Evolutionary conservation across 75 land plant genomes (phyloP).

Genomic region (Larix kaempferi): DNA sequence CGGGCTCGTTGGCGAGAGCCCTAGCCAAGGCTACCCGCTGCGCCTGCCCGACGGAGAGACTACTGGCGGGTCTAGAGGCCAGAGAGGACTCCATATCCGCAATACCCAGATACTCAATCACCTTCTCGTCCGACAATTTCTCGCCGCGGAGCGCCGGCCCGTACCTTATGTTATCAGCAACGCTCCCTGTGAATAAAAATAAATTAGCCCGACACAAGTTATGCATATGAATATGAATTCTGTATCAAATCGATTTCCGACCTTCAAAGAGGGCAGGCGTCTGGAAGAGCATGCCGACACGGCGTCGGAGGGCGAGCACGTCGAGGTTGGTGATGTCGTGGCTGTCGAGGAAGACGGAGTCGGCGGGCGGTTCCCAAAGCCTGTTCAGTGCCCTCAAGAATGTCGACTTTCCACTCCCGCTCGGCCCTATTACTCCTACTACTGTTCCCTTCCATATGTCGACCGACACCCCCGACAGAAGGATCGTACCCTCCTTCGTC

Average conservation of each 20-base stretch:
- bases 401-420: conserved; percentile 97
- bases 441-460: conserved; percentile 57
- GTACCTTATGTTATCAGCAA: conserved; percentile 83
- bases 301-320: conserved; percentile 71
- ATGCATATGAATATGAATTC: neutral
- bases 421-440: conserved; percentile 90
- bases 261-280: conserved; percentile 87
- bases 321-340: conserved; percentile 63
- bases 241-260: conserved; percentile 1
- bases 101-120: conserved; percentile 46
- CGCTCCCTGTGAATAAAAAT: conserved; percentile 51
- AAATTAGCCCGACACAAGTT: neutral
- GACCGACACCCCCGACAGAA: conserved; percentile 37
- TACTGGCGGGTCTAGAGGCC: conserved; percentile 30
- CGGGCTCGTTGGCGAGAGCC: conserved; percentile 86
- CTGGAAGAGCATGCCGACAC: conserved; percentile 97
- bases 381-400: conserved; percentile 83
- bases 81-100: conserved; percentile 83
- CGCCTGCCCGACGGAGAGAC: conserved; percentile 90
- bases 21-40: conserved; percentile 97
- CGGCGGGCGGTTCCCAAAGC: conserved; percentile 86
- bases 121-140: conserved; percentile 56
- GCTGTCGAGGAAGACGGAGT: conserved; percentile 73
- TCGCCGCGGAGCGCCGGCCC: conserved; percentile 74
- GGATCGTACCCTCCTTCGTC: conserved; percentile 26